A percentile compares a stretch with the other conserved stretches of the same genome.
Evolutionary conservation across 495 filamentous ascomycete species (phyloP).

Genomic region (Podospora didyma): DNA sequence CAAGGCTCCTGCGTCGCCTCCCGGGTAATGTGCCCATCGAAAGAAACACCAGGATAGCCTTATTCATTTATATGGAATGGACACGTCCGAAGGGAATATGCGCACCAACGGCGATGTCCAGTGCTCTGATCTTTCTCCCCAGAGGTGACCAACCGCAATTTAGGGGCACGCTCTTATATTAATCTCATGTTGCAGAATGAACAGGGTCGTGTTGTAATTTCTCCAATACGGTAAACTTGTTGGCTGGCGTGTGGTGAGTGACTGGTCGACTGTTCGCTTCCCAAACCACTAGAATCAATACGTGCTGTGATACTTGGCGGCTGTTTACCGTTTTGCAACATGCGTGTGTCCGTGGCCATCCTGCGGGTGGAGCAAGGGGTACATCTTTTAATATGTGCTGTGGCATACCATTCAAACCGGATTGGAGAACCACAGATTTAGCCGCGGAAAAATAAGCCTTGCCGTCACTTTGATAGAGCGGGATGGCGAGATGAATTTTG

Average conservation of each 20-base stretch:
- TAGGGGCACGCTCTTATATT: no score
- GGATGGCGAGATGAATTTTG: conserved; percentile 8
- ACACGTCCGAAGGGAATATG: not conserved
- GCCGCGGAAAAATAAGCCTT: not conserved
- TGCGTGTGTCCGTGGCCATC: not conserved
- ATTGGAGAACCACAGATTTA: no score
- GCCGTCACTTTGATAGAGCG: conserved; percentile 13
- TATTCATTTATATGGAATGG: not conserved
- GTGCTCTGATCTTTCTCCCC: no score
- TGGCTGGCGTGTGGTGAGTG: not conserved
- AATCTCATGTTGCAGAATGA: no score
- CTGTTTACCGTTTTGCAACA: conserved; percentile 7
- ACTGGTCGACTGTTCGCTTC: not conserved
- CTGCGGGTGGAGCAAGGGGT: no score
- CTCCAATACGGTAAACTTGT: not conserved
- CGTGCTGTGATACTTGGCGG: conserved; percentile 2
- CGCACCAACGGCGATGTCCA: no score
- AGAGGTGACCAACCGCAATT: no score
- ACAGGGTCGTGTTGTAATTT: no score
- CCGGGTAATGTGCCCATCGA: not conserved
- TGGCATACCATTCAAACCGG: not conserved
- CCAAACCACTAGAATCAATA: no score
- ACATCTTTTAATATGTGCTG: not conserved
- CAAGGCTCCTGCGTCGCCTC: not conserved
- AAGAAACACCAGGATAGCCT: not conserved